A percentile compares a stretch with the other conserved stretches of the same genome.
Evolutionary conservation across 805 yeast species (phyloP).

Genomic region (Kodamaea lidongshanica): DNA sequence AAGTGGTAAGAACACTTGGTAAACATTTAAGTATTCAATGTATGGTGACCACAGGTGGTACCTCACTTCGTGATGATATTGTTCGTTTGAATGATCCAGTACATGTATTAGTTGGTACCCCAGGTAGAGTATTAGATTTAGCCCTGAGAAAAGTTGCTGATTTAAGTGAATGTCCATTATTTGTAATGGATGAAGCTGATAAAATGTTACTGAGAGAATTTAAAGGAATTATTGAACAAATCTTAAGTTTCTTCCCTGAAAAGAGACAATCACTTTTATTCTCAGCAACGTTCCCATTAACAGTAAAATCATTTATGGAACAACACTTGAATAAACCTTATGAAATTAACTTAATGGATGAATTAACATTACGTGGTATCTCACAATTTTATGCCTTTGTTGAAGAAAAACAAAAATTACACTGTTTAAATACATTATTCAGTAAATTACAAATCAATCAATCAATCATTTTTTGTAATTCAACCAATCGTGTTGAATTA

Average conservation of each 20-base stretch:
- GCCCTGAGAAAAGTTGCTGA: conserved; percentile 86
- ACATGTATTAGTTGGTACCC: conserved; percentile 93
- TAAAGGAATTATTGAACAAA: conserved; percentile 78
- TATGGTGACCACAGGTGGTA: conserved; percentile 99
- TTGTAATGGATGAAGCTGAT: conserved; percentile 98
- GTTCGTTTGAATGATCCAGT: conserved; percentile 88
- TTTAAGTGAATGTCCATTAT: conserved; percentile 75
- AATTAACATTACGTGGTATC: conserved; percentile 90
- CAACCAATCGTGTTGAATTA: conserved; percentile 92
- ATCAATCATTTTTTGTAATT: conserved; percentile 94
- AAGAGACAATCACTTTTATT: conserved; percentile 73
- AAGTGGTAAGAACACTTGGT: conserved; percentile 92
- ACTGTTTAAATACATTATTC: conserved; percentile 90
- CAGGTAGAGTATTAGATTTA: conserved; percentile 93
- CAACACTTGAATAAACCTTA: conserved; percentile 84
- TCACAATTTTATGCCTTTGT: conserved; percentile 98
- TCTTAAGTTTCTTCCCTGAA: conserved; percentile 70
- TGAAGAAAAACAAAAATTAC: conserved; percentile 92
- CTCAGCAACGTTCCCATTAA: conserved; percentile 93
- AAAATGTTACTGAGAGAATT: conserved; percentile 91
- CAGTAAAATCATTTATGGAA: conserved; percentile 90
- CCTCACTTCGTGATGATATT: conserved; percentile 88
- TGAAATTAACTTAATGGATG: conserved; percentile 97
- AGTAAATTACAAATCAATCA: conserved; percentile 93
- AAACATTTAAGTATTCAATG: conserved; percentile 87